These are phyloP conservation scores for Leccinum barrowsii DNA, from an alignment of 768 basidiomycete species.

Conservation along the genomic window DNA sequence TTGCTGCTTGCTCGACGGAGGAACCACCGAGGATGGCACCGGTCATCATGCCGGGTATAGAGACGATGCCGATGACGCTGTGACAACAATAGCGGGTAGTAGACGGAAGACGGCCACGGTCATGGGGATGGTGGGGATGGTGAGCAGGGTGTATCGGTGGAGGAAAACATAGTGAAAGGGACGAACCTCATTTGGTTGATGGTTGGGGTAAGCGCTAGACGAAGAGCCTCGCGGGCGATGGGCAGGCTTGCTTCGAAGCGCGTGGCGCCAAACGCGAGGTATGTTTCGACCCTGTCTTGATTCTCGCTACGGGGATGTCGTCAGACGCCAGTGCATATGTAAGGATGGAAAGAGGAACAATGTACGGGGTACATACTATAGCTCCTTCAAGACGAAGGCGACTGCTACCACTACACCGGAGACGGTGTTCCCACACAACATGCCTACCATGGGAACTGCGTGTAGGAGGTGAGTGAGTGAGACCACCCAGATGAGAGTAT, in stretches of 20 bases:
- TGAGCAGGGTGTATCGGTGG: neutral
- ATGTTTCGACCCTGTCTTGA: constrained; percentile 79
- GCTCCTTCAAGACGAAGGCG: constrained; percentile 68
- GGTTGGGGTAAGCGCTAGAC: constrained; percentile 72
- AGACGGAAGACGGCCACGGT: neutral
- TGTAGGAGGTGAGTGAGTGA: constrained; percentile 1
- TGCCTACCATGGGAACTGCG: constrained; percentile 80
- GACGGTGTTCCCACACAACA: constrained; percentile 81
- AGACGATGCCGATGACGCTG: constrained; percentile 71
- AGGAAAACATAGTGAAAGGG: neutral
- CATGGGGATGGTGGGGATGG: neutral
- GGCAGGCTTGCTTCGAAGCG: constrained; percentile 82
- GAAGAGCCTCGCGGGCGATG: constrained; percentile 73
- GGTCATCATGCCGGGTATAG: constrained; percentile 91
- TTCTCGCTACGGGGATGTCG: constrained; percentile 54
- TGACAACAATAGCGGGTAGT: too few relatives aligned
- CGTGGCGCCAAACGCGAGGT: constrained; percentile 82
- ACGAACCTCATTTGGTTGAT: constrained; percentile 82
- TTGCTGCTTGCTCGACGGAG: constrained; percentile 80
- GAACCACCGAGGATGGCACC: constrained; percentile 87
- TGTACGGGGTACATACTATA: constrained; percentile 48
- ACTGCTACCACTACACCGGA: constrained; percentile 71
- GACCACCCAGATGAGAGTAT: neutral
- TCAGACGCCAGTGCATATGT: neutral
- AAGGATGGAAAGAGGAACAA: neutral